A percentile compares a stretch with the other conserved stretches of the same genome.
Evolutionary conservation across 108 stramenopile species (phyloP).

Genomic region (Cyclotella kingstonii): DNA sequence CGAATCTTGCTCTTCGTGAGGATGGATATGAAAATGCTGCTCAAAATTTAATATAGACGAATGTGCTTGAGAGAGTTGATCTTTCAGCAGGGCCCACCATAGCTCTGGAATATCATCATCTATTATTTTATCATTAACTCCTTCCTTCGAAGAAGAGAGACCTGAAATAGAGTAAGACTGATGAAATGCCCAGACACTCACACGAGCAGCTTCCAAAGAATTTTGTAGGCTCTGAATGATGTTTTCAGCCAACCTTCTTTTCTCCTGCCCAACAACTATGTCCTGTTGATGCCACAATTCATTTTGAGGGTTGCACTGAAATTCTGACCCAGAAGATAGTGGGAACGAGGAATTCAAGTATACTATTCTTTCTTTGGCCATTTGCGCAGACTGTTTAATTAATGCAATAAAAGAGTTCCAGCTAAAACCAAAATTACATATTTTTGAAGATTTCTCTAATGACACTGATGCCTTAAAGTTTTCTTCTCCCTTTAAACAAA

Average conservation of each 20-base stretch:
- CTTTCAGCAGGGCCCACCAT: slow-evolving; percentile 37
- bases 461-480: neutral
- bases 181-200: slow-evolving; percentile 40
- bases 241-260: neutral
- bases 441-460: neutral
- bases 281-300: too few relatives aligned
- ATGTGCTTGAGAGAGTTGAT: slow-evolving; percentile 18
- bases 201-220: slow-evolving; percentile 26
- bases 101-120: neutral
- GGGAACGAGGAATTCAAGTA: slow-evolving; percentile 27
- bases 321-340: too few relatives aligned
- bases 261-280: neutral
- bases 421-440: too few relatives aligned
- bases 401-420: neutral
- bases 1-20: neutral
- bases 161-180: slow-evolving; percentile 2
- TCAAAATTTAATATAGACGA: slow-evolving; percentile 21
- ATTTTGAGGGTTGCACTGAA: too few relatives aligned
- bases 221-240: slow-evolving; percentile 18
- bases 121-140: neutral
- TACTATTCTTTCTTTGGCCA: slow-evolving; percentile 18
- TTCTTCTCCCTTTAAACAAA: too few relatives aligned
- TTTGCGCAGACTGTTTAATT: slow-evolving; percentile 8
- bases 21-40: neutral
- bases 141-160: neutral